Conservation (phyloP, 495 filamentous ascomycete species). For the Choiromyces venosus region DNA sequence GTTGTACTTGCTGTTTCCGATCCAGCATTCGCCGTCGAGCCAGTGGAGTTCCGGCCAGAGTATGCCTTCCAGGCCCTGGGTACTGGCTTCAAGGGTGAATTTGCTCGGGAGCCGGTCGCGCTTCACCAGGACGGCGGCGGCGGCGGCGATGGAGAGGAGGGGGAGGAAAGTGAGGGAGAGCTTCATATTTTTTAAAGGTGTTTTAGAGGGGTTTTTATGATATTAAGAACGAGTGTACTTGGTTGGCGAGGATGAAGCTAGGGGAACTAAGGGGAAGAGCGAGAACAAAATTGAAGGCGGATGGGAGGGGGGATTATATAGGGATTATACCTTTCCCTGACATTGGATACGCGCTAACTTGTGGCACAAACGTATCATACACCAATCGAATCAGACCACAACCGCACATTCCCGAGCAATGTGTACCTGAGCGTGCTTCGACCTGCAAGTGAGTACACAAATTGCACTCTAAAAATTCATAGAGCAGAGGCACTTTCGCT, state of each 20-base stretch:
- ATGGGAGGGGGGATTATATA: background rate
- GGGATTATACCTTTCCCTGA: background rate
- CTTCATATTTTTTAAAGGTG: too few relatives aligned
- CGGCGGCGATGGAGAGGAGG: slow-evolving; percentile 20
- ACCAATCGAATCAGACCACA: background rate
- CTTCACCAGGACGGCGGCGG: slow-evolving; percentile 23
- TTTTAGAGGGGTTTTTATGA: slow-evolving; percentile 7
- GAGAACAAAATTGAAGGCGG: background rate
- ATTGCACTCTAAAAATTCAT: background rate
- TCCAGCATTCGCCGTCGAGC: slow-evolving; percentile 17
- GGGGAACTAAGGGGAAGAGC: background rate
- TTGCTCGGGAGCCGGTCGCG: slow-evolving; percentile 11
- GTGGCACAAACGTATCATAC: background rate
- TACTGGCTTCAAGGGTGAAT: slow-evolving; percentile 6
- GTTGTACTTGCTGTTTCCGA: slow-evolving; percentile 28
- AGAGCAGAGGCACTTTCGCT: background rate
- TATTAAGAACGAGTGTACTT: background rate
- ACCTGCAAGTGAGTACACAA: background rate
- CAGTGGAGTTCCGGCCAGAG: background rate
- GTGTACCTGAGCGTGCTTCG: background rate
- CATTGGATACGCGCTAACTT: background rate
- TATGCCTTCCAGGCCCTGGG: slow-evolving; percentile 8
- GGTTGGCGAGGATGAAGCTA: background rate
- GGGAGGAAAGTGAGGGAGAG: slow-evolving; percentile 23
- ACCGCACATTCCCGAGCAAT: background rate